phyloP scores from a whole-genome alignment of 768 basidiomycete species.

The Lactifluus rugatus region DNA sequence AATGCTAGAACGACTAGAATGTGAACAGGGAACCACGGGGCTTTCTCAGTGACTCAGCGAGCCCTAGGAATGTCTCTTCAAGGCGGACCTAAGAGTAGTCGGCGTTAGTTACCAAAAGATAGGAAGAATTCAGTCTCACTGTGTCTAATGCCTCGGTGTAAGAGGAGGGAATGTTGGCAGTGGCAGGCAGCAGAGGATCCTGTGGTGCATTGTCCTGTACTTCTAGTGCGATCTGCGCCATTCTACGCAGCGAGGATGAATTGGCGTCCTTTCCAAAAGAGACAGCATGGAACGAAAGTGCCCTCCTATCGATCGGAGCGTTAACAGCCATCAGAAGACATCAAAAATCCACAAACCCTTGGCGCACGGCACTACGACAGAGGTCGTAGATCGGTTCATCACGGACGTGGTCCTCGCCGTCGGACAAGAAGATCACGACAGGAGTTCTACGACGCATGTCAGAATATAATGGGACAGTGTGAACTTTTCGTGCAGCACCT shows the following conservation, averaged over 20 bases:
- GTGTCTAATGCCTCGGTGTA: slow-evolving; percentile 35
- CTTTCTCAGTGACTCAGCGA: slow-evolving; percentile 49
- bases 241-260: slow-evolving; percentile 32
- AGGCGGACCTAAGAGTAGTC: slow-evolving; percentile 36
- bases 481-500: slow-evolving; percentile 25
- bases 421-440: slow-evolving; percentile 48
- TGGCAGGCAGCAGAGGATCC: slow-evolving; percentile 25
- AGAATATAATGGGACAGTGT: neutral
- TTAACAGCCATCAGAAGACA: neutral
- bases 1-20: neutral
- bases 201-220: slow-evolving; percentile 37
- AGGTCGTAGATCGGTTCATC: slow-evolving; percentile 35
- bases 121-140: neutral
- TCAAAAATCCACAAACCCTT: slow-evolving; percentile 30
- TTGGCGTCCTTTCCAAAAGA: slow-evolving; percentile 39
- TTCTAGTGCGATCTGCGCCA: slow-evolving; percentile 43
- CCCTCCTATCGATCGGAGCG: slow-evolving; percentile 31
- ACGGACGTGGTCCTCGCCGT: slow-evolving; percentile 38
- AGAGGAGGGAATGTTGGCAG: slow-evolving; percentile 21
- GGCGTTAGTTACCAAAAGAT: neutral
- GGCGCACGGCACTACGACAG: slow-evolving; percentile 33
- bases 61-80: slow-evolving; percentile 48
- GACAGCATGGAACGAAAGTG: slow-evolving; percentile 50
- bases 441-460: slow-evolving; percentile 31
- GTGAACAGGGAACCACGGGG: slow-evolving; percentile 38